Base-by-base conservation (phyloP, 225 moss, liverwort and hornwort genomes). In the Thuidium tamariscinum region DNA sequence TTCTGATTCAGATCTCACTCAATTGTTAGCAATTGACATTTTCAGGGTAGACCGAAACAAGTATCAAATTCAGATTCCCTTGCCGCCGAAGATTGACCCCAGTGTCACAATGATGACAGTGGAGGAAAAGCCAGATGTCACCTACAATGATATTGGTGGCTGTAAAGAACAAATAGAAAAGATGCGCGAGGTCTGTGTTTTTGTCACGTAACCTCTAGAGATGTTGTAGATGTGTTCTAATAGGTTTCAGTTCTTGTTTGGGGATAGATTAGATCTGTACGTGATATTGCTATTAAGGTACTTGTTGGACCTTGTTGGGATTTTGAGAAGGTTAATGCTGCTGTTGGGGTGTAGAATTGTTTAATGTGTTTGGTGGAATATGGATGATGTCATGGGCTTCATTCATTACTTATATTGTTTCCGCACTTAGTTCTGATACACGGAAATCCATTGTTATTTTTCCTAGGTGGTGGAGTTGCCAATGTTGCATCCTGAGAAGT, bases 101-200 rank as follows among this genome's bases (percentile, higher is more conserved):
- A 97, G 97, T 89, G 96, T 98, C 63, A 98, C 97, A 30, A 96
- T 98, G 98, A 98, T 98, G 98, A 98, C 98, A 20, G 98, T 98
- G 59, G 97, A 98, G 84, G 98, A 98, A 77, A 98, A 98, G 85
- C 98, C 98, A 75, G 98, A 98, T 93, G 93, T 98, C 70, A 98
- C 98, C 34, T 98, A 97, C 87, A 98, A 95, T 88, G 97, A 97
- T 44, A 97, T 97, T 79, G 97, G 97, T 60, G 96, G 97, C 79
- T 97, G 97, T 89, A 97, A 96, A 89, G 98, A 98, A 89, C 98
- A 98, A 87, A 97, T 98, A 56, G 97, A 98, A 62, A 98, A 98
- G 90, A 98, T 98, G 98, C 93, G 98, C 69, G 97, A 98, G 95
- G 98, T 97, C 41, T 81, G 92, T 89, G 63, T 62, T 83, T 83